Evolutionary conservation across 371 early-diverging fungal species (phyloP).

Genomic region (Mucor sp.): DNA sequence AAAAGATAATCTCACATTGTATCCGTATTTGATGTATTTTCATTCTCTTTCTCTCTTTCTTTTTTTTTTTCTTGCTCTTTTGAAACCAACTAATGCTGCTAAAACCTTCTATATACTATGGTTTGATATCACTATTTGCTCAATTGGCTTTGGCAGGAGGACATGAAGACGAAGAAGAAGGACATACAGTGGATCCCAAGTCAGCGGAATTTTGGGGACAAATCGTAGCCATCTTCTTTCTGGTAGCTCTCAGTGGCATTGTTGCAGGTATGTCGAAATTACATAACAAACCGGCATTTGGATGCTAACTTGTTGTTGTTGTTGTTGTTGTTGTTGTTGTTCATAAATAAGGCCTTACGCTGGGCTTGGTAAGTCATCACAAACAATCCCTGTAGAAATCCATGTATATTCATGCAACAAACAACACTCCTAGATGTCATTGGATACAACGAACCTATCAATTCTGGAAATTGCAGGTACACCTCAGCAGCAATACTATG

Average conservation of each 20-base stretch:
- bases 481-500: constrained; percentile 61
- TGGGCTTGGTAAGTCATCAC: constrained; percentile 46
- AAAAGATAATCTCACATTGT: background rate
- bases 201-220: constrained; percentile 42
- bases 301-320: constrained; percentile 14
- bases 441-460: constrained; percentile 61
- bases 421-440: constrained; percentile 56
- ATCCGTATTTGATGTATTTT: background rate
- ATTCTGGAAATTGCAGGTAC: constrained; percentile 69
- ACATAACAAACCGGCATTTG: background rate
- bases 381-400: background rate
- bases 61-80: background rate
- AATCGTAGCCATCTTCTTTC: constrained; percentile 42
- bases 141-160: background rate
- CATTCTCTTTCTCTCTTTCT: background rate
- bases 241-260: constrained; percentile 78
- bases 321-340: too few relatives aligned
- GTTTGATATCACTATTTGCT: background rate
- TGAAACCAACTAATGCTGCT: constrained; percentile 9
- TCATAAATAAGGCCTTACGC: constrained; percentile 63
- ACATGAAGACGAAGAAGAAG: constrained; percentile 14
- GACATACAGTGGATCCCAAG: constrained; percentile 6
- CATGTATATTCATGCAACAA: background rate
- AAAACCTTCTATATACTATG: constrained; percentile 7
- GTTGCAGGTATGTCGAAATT: constrained; percentile 66